Evolutionary conservation across 1,284 basidiomycete genomes (phyloP), one percentile per base, ranked within the genome.

Genomic region (Xerocomus minutiporus): DNA sequence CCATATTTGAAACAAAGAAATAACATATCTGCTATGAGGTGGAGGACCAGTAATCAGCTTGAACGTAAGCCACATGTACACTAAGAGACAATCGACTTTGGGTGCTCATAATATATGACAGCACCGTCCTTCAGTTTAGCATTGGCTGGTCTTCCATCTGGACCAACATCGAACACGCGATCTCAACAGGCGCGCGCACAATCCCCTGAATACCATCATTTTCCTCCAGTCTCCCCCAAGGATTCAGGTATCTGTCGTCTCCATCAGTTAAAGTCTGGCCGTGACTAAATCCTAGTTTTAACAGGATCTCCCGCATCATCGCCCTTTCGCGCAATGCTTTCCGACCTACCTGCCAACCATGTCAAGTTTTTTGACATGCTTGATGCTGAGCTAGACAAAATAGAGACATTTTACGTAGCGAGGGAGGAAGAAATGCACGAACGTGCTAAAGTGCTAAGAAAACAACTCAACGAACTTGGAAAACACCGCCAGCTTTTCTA

Each of bases 331-430:
- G 74, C 80, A 26, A 68, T 89, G 8, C 61, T 84, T 6, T 72
- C 75, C 2, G 69, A 75, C 8, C 70, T 90, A 20, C 75, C 79
- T 4, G 76, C 82, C 0, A 74, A 80, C 35, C 86, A 94, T 62
- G 68, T 73, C 42, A 75, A 75, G 3, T 96, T 93, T 71, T 89
- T 96, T 58, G 77, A 82, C 6, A 75, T 82, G 36, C 76, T 96
- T 2, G 87, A 94, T 58, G 65, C 66, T 1, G 84, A 96, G 66
- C 73, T 95, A 0, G 82, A 86, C 51, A 92, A 96, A 73, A 82
- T 95, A 23, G 86, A 93, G 62, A 72, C 73, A 3, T 98, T 98
- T 68, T 97, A 91, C 65, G 64, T 80, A 8, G 81, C 80, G 25
- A 79, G 87, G 25, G 91, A 92, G 67, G 73, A 76, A 25, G 91